Conservation (phyloP, 2,329 filamentous ascomycete species). For the Tolypocladium endophyticum region DNA sequence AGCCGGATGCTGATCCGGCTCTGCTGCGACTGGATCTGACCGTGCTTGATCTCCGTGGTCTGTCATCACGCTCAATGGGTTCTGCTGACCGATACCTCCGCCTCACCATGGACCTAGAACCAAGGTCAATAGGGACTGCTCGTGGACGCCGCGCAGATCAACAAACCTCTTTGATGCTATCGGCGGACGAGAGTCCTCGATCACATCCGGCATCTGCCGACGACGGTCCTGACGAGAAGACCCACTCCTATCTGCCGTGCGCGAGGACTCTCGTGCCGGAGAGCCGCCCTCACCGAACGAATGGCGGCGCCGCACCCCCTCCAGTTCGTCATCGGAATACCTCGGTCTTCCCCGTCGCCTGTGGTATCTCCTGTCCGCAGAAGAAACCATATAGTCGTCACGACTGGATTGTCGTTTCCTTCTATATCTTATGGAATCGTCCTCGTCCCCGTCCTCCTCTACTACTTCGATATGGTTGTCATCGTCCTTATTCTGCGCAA, state of each 20-base stretch:
- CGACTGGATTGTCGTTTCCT: conserved; percentile 11
- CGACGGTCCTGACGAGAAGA: conserved; percentile 16
- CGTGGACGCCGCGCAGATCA: neutral
- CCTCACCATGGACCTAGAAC: conserved; percentile 4
- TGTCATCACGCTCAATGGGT: conserved; percentile 5
- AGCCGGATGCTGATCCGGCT: conserved; percentile 6
- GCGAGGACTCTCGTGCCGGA: conserved; percentile 14
- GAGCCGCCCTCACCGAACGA: conserved; percentile 17
- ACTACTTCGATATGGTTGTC: conserved; percentile 13
- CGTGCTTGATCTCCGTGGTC: conserved; percentile 6
- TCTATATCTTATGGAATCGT: conserved; percentile 7
- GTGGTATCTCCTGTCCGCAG: conserved; percentile 12
- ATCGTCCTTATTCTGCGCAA: conserved; percentile 1
- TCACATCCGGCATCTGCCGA: conserved; percentile 15
- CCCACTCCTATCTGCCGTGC: conserved; percentile 18
- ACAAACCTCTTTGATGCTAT: conserved; percentile 20
- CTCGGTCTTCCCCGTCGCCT: conserved; percentile 10
- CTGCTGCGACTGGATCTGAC: conserved; percentile 8
- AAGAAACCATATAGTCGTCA: conserved; percentile 16
- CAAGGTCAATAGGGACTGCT: neutral
- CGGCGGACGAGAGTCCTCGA: conserved; percentile 23
- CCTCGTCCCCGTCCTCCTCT: conserved; percentile 12
- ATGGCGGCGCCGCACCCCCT: conserved; percentile 10
- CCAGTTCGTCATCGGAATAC: conserved; percentile 14
- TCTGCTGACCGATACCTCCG: conserved; percentile 10